A percentile compares a stretch with the other conserved stretches of the same genome.
phyloP scores from a whole-genome alignment of 257 asterid species.

The Ehretia macrophylla region DNA sequence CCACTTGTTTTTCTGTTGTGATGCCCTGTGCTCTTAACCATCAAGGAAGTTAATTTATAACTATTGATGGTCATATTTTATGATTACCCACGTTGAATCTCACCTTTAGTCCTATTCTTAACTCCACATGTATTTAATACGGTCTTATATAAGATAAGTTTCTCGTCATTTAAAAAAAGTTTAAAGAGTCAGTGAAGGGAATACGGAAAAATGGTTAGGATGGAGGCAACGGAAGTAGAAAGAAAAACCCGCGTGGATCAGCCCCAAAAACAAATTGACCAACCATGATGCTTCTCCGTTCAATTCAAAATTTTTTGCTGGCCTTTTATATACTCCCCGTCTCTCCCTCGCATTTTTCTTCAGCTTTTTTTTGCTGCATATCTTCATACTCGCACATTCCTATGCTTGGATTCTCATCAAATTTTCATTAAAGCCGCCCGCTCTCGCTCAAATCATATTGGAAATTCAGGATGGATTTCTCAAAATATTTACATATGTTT shows the following conservation, averaged over 20 bases:
- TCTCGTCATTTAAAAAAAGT: too few relatives aligned
- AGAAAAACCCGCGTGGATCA: conserved; percentile 65
- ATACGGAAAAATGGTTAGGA: conserved; percentile 32
- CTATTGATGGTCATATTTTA: too few relatives aligned
- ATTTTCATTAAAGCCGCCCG: conserved; percentile 50
- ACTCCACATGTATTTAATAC: too few relatives aligned
- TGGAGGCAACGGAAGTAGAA: conserved; percentile 43
- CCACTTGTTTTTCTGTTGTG: too few relatives aligned
- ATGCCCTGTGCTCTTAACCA: too few relatives aligned
- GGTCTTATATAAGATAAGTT: too few relatives aligned
- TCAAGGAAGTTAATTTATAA: too few relatives aligned
- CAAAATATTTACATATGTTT: not conserved
- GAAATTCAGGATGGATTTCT: conserved; percentile 23
- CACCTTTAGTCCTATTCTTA: too few relatives aligned
- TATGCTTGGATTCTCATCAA: not conserved
- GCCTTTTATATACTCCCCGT: conserved; percentile 35
- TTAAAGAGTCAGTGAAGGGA: conserved; percentile 8
- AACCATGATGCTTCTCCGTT: conserved; percentile 35
- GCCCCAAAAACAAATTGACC: conserved; percentile 23
- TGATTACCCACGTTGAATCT: too few relatives aligned
- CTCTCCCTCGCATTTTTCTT: not conserved
- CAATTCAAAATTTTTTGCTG: too few relatives aligned
- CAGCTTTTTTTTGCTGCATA: conserved; percentile 8
- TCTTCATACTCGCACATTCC: conserved; percentile 11
- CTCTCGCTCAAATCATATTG: conserved; percentile 26